Evolutionary conservation across 345 rosid species (phyloP), one percentile per base, ranked within the genome.

Genomic region (Aquilaria yunnanensis): DNA sequence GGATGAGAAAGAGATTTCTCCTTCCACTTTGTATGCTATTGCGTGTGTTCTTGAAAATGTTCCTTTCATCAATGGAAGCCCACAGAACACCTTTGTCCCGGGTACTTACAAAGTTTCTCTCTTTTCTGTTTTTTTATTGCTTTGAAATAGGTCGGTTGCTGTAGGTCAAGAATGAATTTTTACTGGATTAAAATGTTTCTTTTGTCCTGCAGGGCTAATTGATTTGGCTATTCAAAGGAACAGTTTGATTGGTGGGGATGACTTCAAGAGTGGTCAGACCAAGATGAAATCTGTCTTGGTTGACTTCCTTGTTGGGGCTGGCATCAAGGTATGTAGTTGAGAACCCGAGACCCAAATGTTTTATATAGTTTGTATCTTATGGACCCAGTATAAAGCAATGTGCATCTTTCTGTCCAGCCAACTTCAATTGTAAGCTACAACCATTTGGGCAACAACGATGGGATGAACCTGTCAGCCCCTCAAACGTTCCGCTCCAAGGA

Each of bases 181-280:
- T 9, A 49, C 13, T 7, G 6, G 10, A 7, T 49, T 49, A 4
- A 49, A 49, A 49, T 9, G 13, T 9, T 53, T 57, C 6, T 49
- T 32, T 2, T 49, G 49, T 60, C 63, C 6, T 59, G 14, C 83
- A 87, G 97, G 99, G 72, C 83, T 94, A n/a, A 82, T 94, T 65
- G 97, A 94, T 66, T 71, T 94, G 78, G 97, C 97, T 34, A 85
- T 90, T 14, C 72, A 72, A 79, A 82, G 81, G 71, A 88, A 88
- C 82, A 70, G 88, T 60, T 78, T 94, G 75, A 94, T 94, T 32
- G 99, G 99, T 59, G 99, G 97, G 54, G 97, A 94, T 71, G 97
- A 94, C 79, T 94, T 94, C 80, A 94, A 94, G 81, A 94, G 97
- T 76, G 99, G 99, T 62, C 99, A 94, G 79, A 94, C 99, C 70